Evolutionary conservation across 768 basidiomycete genomes (phyloP), one percentile per base, ranked within the genome.

Genomic region (Trametes villosa): DNA sequence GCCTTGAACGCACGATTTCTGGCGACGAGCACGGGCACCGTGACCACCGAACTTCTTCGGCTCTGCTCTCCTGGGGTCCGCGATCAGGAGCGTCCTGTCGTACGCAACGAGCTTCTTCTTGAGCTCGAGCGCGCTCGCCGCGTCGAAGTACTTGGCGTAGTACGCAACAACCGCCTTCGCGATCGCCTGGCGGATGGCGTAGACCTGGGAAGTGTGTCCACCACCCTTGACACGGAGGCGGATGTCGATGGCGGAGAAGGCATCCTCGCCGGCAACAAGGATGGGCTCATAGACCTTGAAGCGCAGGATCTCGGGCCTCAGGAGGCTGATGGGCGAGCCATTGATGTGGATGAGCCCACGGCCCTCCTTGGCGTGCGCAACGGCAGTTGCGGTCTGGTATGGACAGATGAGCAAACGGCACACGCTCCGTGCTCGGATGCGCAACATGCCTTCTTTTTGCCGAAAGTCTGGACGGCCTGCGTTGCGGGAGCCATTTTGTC

Each of bases 31-130:
- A 85, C 96, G 93, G 67, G 96, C 96, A 88, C 96, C 96, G 76
- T 83, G 84, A 83, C 96, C 96, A 85, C 96, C 96, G 76, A 98
- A 98, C 81, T 96, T 97, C 88, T 98, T 98, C 70, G 96, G 96
- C 77, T 98, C 96, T 89, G 91, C 92, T 82, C 96, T 89, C 80
- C 97, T 88, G 67, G 94, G 94, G 75, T 96, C 94, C 57, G 94
- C 91, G 67, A 96, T 95, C 71, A 96, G 77, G 62, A 96, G 79
- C 50, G 91, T 87, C 67, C 91, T 83, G 82, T 99, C 97, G 77
- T 98, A 98, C 17, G 93, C 88, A 63, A 97, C 92, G 68, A 98
- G 80, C 76, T 92, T 93, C 86, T 98, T 98, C 88, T 97, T 98
- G 79, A 99, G 76, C 80, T 96, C 96, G 79, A 99, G 86, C 26